A percentile compares a stretch with the other conserved stretches of the same genome.
phyloP scores from a whole-genome alignment of 2,329 filamentous ascomycete species.

The Chaetomium olivaceum region DNA sequence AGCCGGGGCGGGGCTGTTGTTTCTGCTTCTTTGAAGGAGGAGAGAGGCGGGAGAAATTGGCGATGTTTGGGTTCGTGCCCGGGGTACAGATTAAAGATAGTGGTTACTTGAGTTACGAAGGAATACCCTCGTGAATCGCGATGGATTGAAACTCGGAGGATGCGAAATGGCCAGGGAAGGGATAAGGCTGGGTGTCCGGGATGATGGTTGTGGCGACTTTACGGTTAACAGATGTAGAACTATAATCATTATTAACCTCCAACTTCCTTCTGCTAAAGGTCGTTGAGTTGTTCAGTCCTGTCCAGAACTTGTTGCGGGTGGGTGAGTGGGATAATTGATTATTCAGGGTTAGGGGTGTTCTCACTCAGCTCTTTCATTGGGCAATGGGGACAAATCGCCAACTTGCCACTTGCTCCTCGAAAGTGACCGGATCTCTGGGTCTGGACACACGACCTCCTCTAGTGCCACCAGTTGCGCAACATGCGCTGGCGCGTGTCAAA shows the following conservation, averaged over 20 bases:
- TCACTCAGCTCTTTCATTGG: neutral
- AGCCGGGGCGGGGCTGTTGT: neutral
- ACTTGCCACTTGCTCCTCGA: conserved; percentile 3
- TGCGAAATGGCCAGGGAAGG: neutral
- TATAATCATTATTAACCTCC: too few species aligned
- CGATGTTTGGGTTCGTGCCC: too few species aligned
- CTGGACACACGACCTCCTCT: neutral
- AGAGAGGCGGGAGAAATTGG: too few species aligned
- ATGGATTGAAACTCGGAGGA: neutral
- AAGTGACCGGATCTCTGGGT: neutral
- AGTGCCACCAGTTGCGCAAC: conserved; percentile 2
- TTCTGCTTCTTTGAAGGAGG: neutral
- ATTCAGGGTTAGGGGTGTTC: conserved; percentile 6
- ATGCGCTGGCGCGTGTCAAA: conserved; percentile 20
- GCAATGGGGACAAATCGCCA: neutral
- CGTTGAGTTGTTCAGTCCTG: too few species aligned
- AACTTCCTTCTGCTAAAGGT: too few species aligned
- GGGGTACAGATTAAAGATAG: too few species aligned
- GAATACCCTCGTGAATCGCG: too few species aligned
- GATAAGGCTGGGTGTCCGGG: neutral
- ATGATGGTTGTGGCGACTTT: neutral
- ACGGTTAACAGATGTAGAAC: neutral
- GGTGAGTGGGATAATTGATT: neutral
- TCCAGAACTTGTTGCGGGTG: too few species aligned
- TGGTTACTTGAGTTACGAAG: too few species aligned